Percentiles rank a stretch among this genome's conserved stretches.
These are phyloP conservation scores for Arxiozyma telluris DNA, from an alignment of 1,139 yeast species.

Conservation along the genomic window DNA sequence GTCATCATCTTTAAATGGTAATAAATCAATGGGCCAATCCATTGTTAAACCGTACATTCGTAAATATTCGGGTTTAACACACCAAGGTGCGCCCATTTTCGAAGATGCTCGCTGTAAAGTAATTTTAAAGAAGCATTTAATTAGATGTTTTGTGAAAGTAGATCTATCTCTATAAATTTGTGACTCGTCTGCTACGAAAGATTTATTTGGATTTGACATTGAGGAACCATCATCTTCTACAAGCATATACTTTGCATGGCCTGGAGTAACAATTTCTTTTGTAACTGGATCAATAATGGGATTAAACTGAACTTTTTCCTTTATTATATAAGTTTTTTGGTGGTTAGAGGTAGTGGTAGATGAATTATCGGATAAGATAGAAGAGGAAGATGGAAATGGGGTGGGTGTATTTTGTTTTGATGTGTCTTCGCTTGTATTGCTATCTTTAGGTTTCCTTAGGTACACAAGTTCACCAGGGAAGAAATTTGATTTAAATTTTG, in stretches of 20 bases:
- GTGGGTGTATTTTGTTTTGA: constrained; percentile 16
- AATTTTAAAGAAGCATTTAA: constrained; percentile 80
- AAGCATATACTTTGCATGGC: constrained; percentile 64
- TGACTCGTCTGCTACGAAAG: constrained; percentile 62
- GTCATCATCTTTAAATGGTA: constrained; percentile 28
- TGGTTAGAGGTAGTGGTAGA: constrained; percentile 10
- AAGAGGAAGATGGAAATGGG: constrained; percentile 4
- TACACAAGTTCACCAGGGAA: constrained; percentile 85
- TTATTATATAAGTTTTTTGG: constrained; percentile 43
- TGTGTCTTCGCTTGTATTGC: constrained; percentile 1
- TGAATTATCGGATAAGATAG: neutral
- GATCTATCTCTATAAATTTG: constrained; percentile 77
- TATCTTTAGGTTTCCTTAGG: constrained; percentile 35
- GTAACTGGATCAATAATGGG: constrained; percentile 31
- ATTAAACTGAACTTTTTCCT: constrained; percentile 51
- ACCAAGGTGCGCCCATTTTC: constrained; percentile 94
- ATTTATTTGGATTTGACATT: constrained; percentile 33
- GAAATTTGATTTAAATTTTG: constrained; percentile 68
- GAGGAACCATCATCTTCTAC: constrained; percentile 34
- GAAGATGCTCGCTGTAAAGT: constrained; percentile 67
- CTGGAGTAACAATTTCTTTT: constrained; percentile 45
- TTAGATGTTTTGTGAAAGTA: constrained; percentile 79
- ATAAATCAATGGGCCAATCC: constrained; percentile 30
- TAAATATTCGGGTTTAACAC: constrained; percentile 65
- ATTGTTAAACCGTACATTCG: constrained; percentile 33